Percentiles rank a stretch among this genome's conserved stretches.
Evolutionary conservation across 441 rosid genomes (phyloP).

Genomic region (Corymbia calophylla): DNA sequence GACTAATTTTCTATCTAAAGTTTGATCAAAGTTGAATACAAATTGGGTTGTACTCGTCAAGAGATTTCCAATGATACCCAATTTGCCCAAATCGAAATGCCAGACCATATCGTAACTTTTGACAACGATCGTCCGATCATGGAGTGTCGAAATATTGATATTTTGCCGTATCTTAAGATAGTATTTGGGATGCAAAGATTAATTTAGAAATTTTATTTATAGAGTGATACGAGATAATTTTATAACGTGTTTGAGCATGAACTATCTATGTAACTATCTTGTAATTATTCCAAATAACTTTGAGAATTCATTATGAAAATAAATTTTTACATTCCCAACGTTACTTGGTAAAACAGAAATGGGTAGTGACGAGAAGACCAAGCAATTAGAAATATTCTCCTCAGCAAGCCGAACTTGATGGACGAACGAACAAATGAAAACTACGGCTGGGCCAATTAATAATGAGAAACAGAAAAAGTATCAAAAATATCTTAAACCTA

Average conservation of each 20-base stretch:
- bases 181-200: background rate
- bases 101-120: fast-evolving
- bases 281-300: background rate
- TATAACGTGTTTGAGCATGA: background rate
- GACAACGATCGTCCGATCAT: fast-evolving
- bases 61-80: background rate
- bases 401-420: background rate
- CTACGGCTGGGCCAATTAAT: background rate
- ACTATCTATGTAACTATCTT: background rate
- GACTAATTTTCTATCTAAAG: background rate
- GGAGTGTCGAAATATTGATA: background rate
- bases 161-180: background rate
- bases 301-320: background rate
- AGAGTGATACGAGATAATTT: background rate
- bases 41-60: background rate
- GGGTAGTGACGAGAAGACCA: background rate
- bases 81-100: background rate
- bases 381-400: background rate
- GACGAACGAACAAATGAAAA: background rate
- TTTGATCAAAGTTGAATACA: background rate
- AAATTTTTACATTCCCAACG: background rate
- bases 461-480: too few species aligned
- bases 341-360: background rate
- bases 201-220: background rate
- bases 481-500: too few species aligned